Base-by-base conservation (phyloP, 768 basidiomycete species). In the Phlebiopsis gigantea region DNA sequence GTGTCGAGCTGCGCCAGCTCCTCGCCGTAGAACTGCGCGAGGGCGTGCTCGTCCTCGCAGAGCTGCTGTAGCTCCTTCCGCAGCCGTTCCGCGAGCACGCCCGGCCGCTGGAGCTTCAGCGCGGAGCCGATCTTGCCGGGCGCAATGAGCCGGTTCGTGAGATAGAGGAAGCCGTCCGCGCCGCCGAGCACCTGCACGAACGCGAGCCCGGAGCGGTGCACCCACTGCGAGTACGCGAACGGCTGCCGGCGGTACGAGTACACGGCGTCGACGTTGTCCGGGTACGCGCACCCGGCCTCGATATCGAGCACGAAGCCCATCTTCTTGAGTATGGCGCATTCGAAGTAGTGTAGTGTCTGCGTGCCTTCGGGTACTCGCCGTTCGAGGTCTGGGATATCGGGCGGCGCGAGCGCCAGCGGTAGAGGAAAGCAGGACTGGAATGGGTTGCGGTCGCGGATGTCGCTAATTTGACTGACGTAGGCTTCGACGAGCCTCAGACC, bases 401-500 rank as follows among this genome's bases (percentile, higher is more conserved):
- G 94, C 2, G 93, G 92, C 0, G 84, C 77, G 3, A 92, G 67
- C 0, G 80, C 83, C n/a, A 96, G 80, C 1, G 80, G 81, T 48
- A 98, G 80, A 1, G 92, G 89, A 68, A 84, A 90, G 64, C 92
- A 93, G 3, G 90, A 90, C 62, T 98, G 93, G 72, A 96, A 98
- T 0, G 93, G 87, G 62, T 92, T 96, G 59, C 86, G 84, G 25
- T 84, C 79, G 29, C 85, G 81, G 59, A 97, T 87, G 65, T 94
- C 92, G 69, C 84, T 81, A 68, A 98, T 93, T 67, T 94, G 92
- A 31, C 87, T 86, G 25, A 97, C 92, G 61, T 93, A 94, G 0
- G 91, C 91, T 68, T 98, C 97, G 22, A 98, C 90, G 9, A 99
- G 82, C 68, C 84, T 90, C 55, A 98, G 76, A 2, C 96, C 96